A percentile compares a stretch with the other conserved stretches of the same genome.
Evolutionary conservation across 2,329 filamentous ascomycete species (phyloP).

Genomic region (Cordyceps cateniannulata): DNA sequence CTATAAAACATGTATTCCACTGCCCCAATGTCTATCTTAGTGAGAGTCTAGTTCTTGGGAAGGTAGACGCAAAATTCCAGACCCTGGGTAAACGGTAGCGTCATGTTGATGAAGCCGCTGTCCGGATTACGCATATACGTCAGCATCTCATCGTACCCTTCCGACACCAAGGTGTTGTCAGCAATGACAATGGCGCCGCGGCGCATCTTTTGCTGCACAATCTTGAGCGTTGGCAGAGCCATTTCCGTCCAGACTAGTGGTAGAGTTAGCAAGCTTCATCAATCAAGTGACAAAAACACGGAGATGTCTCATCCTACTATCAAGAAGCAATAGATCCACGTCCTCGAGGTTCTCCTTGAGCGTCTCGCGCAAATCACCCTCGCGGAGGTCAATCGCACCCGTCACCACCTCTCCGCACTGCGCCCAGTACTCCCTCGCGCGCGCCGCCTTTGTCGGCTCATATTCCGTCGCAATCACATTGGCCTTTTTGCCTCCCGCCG

Average conservation of each 20-base stretch:
- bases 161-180: constrained; percentile 37
- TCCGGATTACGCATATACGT: constrained; percentile 33
- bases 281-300: neutral
- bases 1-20: neutral
- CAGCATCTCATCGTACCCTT: constrained; percentile 37
- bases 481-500: neutral
- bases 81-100: constrained; percentile 17
- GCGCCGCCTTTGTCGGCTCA: constrained; percentile 42
- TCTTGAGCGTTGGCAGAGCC: constrained; percentile 41
- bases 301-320: constrained; percentile 43
- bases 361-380: constrained; percentile 48
- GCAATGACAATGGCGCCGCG: constrained; percentile 38
- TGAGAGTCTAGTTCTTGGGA: constrained; percentile 6
- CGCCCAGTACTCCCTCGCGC: constrained; percentile 45
- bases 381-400: constrained; percentile 43
- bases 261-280: neutral
- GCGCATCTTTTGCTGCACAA: constrained; percentile 35
- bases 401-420: constrained; percentile 39
- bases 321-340: constrained; percentile 41
- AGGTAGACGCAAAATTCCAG: constrained; percentile 18
- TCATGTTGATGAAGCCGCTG: constrained; percentile 37
- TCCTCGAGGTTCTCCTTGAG: constrained; percentile 22
- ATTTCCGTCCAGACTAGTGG: constrained; percentile 44
- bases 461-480: constrained; percentile 51
- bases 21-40: neutral